Conservation (phyloP, 2,329 filamentous ascomycete species). For the Cercospora janseana region DNA sequence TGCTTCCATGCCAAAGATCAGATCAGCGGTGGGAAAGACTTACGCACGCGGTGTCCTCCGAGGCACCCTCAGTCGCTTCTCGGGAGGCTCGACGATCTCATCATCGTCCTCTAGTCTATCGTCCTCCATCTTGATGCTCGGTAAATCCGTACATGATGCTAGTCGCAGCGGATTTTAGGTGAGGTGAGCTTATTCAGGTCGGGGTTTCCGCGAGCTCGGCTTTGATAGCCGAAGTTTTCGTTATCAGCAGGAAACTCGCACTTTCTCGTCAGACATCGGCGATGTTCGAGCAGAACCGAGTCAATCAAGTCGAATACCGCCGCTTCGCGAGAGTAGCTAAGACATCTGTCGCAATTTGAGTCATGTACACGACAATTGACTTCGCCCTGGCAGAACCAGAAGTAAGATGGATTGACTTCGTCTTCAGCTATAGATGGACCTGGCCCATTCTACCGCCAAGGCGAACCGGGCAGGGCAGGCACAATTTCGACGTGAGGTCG, state of each 20-base stretch:
- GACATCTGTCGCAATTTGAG: no score
- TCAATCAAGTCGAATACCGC: no score
- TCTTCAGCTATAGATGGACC: no score
- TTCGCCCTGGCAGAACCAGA: no score
- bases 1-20: neutral
- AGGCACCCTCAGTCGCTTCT: constrained; percentile 14
- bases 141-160: neutral
- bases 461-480: no score
- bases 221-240: constrained; percentile 6
- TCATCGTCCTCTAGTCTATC: constrained; percentile 2
- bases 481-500: no score
- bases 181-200: neutral
- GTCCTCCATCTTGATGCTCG: neutral
- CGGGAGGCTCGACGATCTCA: constrained; percentile 9
- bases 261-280: no score
- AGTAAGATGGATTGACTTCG: no score
- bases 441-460: no score
- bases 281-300: no score
- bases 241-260: neutral
- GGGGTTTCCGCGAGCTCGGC: neutral
- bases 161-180: neutral
- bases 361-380: no score
- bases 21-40: neutral
- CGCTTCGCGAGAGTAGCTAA: no score
- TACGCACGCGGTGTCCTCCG: constrained; percentile 18